phyloP scores from a whole-genome alignment of 2,329 filamentous ascomycete genomes.

The Fusarium mundagurra region DNA sequence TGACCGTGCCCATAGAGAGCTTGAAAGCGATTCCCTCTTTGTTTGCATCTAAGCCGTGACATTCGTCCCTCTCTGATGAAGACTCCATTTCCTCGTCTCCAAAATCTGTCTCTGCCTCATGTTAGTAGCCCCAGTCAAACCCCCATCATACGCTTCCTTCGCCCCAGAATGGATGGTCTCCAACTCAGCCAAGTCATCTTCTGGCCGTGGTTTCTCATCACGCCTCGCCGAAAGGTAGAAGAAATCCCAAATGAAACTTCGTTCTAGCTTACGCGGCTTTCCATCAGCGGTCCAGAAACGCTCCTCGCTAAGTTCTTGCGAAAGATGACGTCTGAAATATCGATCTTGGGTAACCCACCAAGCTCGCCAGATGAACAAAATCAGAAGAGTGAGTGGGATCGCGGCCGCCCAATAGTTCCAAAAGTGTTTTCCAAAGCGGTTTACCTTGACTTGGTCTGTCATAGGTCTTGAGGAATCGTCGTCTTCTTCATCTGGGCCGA shows the following conservation, averaged over 20 bases:
- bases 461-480: background rate
- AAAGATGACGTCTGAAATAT: constrained; percentile 57
- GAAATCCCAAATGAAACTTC: constrained; percentile 56
- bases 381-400: constrained; percentile 54
- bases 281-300: constrained; percentile 59
- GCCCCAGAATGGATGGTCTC: constrained; percentile 30
- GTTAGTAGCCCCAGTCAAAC: constrained; percentile 11
- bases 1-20: background rate
- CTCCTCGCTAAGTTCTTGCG: constrained; percentile 58
- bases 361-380: constrained; percentile 55
- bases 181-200: constrained; percentile 30
- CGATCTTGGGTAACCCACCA: constrained; percentile 61
- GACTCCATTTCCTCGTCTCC: constrained; percentile 38
- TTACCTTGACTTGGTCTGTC: constrained; percentile 17
- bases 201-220: constrained; percentile 41
- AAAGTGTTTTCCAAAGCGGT: constrained; percentile 52
- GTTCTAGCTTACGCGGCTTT: constrained; percentile 53
- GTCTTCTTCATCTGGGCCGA: constrained; percentile 49
- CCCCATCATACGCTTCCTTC: constrained; percentile 21
- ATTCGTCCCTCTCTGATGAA: constrained; percentile 25
- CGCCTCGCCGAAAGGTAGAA: constrained; percentile 52
- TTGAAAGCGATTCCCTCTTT: background rate
- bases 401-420: constrained; percentile 59
- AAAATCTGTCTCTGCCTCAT: constrained; percentile 38
- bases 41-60: constrained; percentile 4